Evolutionary conservation across 352 stramenopile species (phyloP), one percentile per base, ranked within the genome.

Genomic region (Pythium oligandrum): DNA sequence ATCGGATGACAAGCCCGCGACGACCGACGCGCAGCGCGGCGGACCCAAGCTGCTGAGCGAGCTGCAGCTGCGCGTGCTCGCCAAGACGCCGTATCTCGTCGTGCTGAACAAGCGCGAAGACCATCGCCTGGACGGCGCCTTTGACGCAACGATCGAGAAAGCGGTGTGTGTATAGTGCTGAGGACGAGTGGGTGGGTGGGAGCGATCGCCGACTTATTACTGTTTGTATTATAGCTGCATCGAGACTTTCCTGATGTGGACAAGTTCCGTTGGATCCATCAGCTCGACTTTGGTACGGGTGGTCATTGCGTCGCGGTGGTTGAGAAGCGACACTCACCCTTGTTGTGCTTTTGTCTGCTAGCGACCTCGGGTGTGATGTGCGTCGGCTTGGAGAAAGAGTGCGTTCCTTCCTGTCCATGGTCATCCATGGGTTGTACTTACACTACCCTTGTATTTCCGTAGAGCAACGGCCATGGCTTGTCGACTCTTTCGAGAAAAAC

Each of bases 121-220:
- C 63, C 75, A 94, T 34, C 78, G 88, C 5, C 75, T 97, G 54
- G 81, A 96, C 52, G 88, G 88, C 30, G 68, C 75, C 9, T 97
- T 97, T 64, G 71, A 94, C 56, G 83, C 89, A 39, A 96, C 86
- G 26, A 75, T 97, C 40, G 86, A 96, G 59, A 97, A 96, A 58
- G 83, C 83, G 54, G 80, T 90, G 44, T 60, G 59, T 66, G 17
- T 31, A 9, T 7, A 26, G 10, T 34, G 6, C 26, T n/a, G 42
- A 36, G 11, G 53, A 12, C 4, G 37, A 26, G 40, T 2, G 53
- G 53, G 9, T 50, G 40, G n/a, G 40, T 32, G 37, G 17, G 34
- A 42, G n/a, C 56, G 6, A 26, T 2, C 8, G 40, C 6, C 0
- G 34, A 12, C 34, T 55, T 4, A n/a, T 58, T 26, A 26, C 0